phyloP scores from a whole-genome alignment of 2,329 filamentous ascomycete genomes.

The Fusarium poae region DNA sequence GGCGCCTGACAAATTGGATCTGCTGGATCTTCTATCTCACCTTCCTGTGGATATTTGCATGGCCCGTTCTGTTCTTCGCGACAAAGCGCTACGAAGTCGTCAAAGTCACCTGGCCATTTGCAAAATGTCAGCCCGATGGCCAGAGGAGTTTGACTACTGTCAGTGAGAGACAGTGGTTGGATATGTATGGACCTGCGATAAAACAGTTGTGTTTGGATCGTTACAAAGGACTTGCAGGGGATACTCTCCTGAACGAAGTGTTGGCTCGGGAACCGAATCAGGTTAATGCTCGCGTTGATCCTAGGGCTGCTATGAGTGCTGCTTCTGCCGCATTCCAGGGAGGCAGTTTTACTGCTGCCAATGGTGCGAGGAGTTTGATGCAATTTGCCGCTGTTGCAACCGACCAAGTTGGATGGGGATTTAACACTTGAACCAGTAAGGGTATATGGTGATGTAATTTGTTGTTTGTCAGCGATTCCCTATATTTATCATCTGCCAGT shows the following conservation, averaged over 20 bases:
- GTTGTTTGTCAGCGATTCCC: neutral
- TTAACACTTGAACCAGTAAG: slow-evolving; percentile 26
- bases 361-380: slow-evolving; percentile 31
- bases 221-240: slow-evolving; percentile 38
- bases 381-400: slow-evolving; percentile 22
- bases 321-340: slow-evolving; percentile 38
- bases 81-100: slow-evolving; percentile 42
- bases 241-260: slow-evolving; percentile 35
- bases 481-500: neutral
- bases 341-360: slow-evolving; percentile 21
- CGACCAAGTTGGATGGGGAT: slow-evolving; percentile 43
- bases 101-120: slow-evolving; percentile 36
- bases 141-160: slow-evolving; percentile 34
- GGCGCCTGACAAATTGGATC: slow-evolving; percentile 40
- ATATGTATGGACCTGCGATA: slow-evolving; percentile 32
- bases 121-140: slow-evolving; percentile 6
- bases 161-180: slow-evolving; percentile 37
- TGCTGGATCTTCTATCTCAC: slow-evolving; percentile 43
- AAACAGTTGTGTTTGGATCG: slow-evolving; percentile 39
- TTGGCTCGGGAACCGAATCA: slow-evolving; percentile 14
- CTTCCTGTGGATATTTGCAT: slow-evolving; percentile 44
- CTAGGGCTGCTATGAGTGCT: slow-evolving; percentile 29
- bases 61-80: slow-evolving; percentile 38
- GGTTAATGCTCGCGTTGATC: neutral
- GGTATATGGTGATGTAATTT: neutral